These are phyloP conservation scores for Nicotiana undulata DNA, from an alignment of 257 asterid species.

Conservation along the genomic window DNA sequence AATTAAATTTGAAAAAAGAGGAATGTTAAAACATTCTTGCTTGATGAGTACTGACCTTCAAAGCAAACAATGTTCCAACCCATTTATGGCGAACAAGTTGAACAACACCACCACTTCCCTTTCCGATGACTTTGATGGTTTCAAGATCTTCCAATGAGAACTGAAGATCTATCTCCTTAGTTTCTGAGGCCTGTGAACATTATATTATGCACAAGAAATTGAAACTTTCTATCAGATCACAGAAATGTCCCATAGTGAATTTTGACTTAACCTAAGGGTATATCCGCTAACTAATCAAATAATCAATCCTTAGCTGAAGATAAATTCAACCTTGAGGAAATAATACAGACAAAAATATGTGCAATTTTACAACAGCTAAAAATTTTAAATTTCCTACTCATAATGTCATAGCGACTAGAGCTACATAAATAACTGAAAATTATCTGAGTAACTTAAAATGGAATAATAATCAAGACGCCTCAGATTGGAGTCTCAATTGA, in stretches of 20 bases:
- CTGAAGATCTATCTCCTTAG: slow-evolving; percentile 76
- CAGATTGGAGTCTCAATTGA: not conserved
- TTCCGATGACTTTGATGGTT: slow-evolving; percentile 94
- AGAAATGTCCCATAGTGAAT: not conserved
- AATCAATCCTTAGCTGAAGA: not conserved
- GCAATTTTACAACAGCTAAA: not conserved
- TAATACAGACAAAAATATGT: not conserved
- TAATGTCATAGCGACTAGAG: not conserved
- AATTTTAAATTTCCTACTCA: not conserved
- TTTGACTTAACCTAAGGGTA: not conserved
- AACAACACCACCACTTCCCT: slow-evolving; percentile 98
- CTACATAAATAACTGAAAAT: not conserved
- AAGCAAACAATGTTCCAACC: slow-evolving; percentile 85
- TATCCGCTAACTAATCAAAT: not conserved
- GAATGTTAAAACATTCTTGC: slow-evolving; percentile 2
- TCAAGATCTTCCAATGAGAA: slow-evolving; percentile 91
- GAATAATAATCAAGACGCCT: not conserved
- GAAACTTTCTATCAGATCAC: not conserved
- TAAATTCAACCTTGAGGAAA: not conserved
- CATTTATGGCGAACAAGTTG: slow-evolving; percentile 98
- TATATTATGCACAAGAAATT: slow-evolving; percentile 6
- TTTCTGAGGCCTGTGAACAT: slow-evolving; percentile 48
- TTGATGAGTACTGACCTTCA: slow-evolving; percentile 54
- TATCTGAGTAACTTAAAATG: not conserved
- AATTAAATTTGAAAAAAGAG: not conserved